Evolutionary conservation across 768 basidiomycete species (phyloP).

Genomic region (Lentinula detonsa): DNA sequence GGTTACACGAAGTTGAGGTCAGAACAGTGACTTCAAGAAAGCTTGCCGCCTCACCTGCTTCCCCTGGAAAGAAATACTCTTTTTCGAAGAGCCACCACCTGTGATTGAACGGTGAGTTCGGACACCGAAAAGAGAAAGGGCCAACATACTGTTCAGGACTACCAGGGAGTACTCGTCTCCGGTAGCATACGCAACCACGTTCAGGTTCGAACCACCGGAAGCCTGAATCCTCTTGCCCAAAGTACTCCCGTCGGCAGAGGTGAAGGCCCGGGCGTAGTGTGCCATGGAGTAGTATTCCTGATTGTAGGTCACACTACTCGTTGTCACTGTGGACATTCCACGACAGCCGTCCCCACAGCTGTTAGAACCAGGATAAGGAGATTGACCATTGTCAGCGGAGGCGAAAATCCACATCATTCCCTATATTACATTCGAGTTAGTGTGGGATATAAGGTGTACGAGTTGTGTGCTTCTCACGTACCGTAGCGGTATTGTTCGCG

Average conservation of each 20-base stretch:
- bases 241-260: conserved; percentile 45
- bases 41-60: neutral
- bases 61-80: neutral
- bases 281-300: conserved; percentile 34
- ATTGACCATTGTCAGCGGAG: conserved; percentile 34
- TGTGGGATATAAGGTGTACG: no score
- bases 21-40: neutral
- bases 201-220: conserved; percentile 27
- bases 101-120: neutral
- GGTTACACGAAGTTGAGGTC: conserved; percentile 1
- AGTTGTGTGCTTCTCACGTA: neutral
- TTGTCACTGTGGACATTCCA: neutral
- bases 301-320: conserved; percentile 8
- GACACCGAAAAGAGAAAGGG: neutral
- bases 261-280: conserved; percentile 45
- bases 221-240: conserved; percentile 30
- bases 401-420: conserved; percentile 48
- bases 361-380: conserved; percentile 12
- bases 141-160: conserved; percentile 37
- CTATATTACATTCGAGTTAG: neutral
- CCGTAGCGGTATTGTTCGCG: conserved; percentile 20
- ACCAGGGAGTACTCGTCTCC: conserved; percentile 46
- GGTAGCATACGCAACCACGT: conserved; percentile 15
- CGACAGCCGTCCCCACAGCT: conserved; percentile 6
- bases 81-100: neutral